phyloP scores from a whole-genome alignment of 2,329 filamentous ascomycete species.

The Diaporthe eres region DNA sequence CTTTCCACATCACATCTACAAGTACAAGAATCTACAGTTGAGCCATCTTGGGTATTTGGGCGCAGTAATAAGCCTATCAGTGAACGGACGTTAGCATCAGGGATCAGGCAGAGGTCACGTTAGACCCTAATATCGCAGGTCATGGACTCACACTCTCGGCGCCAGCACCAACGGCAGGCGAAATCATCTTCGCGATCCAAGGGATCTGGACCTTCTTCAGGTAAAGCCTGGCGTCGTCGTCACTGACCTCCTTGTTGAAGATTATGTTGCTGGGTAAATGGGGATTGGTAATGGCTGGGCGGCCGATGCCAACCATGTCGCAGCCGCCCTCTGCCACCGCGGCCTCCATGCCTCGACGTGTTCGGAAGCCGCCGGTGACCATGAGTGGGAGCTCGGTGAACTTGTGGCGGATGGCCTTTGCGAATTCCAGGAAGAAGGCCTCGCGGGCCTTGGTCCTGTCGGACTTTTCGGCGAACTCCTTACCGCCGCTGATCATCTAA shows the following conservation, averaged over 20 bases:
- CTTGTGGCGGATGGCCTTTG: slow-evolving; percentile 61
- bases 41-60: slow-evolving; percentile 32
- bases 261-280: slow-evolving; percentile 53
- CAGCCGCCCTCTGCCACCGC: slow-evolving; percentile 56
- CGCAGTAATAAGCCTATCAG: slow-evolving; percentile 19
- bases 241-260: slow-evolving; percentile 52
- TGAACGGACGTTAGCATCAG: neutral
- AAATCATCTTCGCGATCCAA: slow-evolving; percentile 46
- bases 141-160: slow-evolving; percentile 44
- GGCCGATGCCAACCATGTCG: slow-evolving; percentile 57
- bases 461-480: slow-evolving; percentile 45
- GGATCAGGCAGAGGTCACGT: neutral
- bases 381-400: slow-evolving; percentile 63
- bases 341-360: slow-evolving; percentile 57
- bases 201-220: slow-evolving; percentile 46
- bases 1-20: neutral
- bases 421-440: slow-evolving; percentile 79
- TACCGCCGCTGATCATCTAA: slow-evolving; percentile 53
- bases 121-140: too few relatives aligned
- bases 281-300: slow-evolving; percentile 57
- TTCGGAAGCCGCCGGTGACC: slow-evolving; percentile 76
- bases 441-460: slow-evolving; percentile 69
- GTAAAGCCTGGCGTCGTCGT: slow-evolving; percentile 52
- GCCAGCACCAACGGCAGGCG: slow-evolving; percentile 45
- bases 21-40: neutral